Evolutionary conservation across 2,329 filamentous ascomycete genomes (phyloP), one percentile per base, ranked within the genome.

Genomic region (Hymenoscyphus linearis): DNA sequence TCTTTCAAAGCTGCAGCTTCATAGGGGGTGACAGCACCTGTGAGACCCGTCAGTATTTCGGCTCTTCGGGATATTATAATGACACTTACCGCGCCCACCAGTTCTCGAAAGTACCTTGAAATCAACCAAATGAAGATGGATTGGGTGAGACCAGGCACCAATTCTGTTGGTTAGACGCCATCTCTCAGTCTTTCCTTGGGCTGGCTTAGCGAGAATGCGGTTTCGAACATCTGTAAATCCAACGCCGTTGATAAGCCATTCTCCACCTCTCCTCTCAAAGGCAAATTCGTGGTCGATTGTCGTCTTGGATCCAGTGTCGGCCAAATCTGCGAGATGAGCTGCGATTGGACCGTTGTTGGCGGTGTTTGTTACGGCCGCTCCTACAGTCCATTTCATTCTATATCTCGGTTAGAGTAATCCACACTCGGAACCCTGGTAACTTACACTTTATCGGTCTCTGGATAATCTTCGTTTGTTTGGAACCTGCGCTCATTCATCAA

Each of bases 231-330:
- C 77, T 61, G 72, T 68, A 66, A 80, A 82, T 16, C 73, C 74
- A 4, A 80, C 73, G 57, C 77, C 80, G 69, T 82, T 82, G 72
- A 82, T 80, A n/a, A 72, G 75, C 80, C 80, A 82, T 52, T 77
- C 68, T 58, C 77, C 74, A 37, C 76, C 72, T 44, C 66, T 73
- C 60, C 77, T 74, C 57, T 78, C 76, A 70, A 82, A 82, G 55
- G 72, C 73, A 71, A 81, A 81, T 44, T 72, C 69, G 60, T 78
- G 76, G 63, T 80, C 73, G 57, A 79, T 72, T 5, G 67, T 73
- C 18, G 64, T 70, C 6, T 70, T 72, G 76, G 76, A 63, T 72
- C 72, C 57, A 52, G 57, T 44, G 25, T 58, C 57, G 36, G 44
- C 31, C 18, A 58, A 18, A 25, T 37, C 37, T 25, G 57, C 57